Conservation (phyloP, 2,329 filamentous ascomycete genomes). For the Cordyceps cicadae region DNA sequence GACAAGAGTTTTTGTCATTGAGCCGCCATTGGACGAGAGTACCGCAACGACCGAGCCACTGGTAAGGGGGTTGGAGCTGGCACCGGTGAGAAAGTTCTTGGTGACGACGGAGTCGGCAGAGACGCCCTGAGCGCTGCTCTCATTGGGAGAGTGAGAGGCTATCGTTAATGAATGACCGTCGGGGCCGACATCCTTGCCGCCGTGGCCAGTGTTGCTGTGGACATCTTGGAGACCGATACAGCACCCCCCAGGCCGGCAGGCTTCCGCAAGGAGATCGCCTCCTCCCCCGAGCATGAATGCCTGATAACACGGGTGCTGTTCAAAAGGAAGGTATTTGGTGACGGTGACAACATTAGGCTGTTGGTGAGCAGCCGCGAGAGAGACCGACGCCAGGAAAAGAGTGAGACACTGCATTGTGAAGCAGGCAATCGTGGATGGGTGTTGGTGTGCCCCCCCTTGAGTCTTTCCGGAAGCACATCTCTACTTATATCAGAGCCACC, state of each 20-base stretch:
- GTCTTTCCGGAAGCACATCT: background rate
- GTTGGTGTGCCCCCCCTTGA: background rate
- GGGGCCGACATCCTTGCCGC: background rate
- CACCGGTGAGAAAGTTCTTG: background rate
- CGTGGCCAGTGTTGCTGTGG: background rate
- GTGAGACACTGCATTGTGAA: background rate
- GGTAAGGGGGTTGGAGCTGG: background rate
- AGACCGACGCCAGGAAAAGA: background rate
- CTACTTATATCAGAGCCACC: background rate
- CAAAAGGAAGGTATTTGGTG: conserved; percentile 10
- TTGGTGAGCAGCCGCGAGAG: background rate
- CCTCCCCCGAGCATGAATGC: background rate
- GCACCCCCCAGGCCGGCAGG: conserved; percentile 4
- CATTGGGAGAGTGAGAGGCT: background rate
- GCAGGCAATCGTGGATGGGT: background rate
- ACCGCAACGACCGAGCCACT: background rate
- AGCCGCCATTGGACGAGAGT: background rate
- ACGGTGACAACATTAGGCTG: background rate
- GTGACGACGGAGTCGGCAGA: background rate
- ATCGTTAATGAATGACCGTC: background rate
- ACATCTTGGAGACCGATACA: background rate
- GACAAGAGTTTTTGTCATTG: background rate
- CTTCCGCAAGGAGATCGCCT: background rate
- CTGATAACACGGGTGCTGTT: conserved; percentile 5
- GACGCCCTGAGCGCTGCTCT: background rate